These are phyloP conservation scores for Amauroascus niger DNA, from an alignment of 2,329 filamentous ascomycete species.

Conservation along the genomic window DNA sequence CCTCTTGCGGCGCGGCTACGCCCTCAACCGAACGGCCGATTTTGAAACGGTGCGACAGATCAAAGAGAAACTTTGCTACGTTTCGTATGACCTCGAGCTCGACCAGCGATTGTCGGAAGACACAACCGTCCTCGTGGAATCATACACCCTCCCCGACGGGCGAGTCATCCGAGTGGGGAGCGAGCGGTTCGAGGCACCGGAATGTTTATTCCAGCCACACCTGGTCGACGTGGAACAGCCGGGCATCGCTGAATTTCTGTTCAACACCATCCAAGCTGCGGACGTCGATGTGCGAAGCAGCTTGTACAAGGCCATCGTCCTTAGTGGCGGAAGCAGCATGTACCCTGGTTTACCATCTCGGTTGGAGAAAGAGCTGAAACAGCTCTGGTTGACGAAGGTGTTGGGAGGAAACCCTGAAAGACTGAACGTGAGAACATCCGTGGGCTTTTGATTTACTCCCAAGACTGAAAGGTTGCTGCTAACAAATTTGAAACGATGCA, in stretches of 20 bases:
- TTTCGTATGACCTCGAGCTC: constrained; percentile 93
- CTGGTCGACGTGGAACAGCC: constrained; percentile 95
- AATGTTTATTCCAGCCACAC: constrained; percentile 97
- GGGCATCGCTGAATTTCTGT: constrained; percentile 91
- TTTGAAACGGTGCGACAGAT: constrained; percentile 99
- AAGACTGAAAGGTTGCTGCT: not conserved
- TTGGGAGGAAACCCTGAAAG: constrained; percentile 85
- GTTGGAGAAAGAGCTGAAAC: constrained; percentile 96
- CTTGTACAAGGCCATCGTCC: constrained; percentile 92
- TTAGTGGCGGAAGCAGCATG: constrained; percentile 97
- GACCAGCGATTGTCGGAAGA: constrained; percentile 95
- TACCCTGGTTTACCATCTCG: constrained; percentile 91
- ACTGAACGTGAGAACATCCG: constrained; percentile 49
- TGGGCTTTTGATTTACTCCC: not conserved
- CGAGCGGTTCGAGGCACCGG: constrained; percentile 94
- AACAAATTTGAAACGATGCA: constrained; percentile 22
- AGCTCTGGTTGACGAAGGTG: constrained; percentile 91
- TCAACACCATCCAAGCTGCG: constrained; percentile 95
- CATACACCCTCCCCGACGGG: constrained; percentile 92
- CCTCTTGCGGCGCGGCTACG: constrained; percentile 85
- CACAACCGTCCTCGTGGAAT: constrained; percentile 92
- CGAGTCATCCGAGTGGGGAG: constrained; percentile 92
- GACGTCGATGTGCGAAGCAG: constrained; percentile 91
- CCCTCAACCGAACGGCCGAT: constrained; percentile 93
- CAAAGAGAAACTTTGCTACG: constrained; percentile 99